Percentiles rank a stretch among this genome's conserved stretches.
Conservation (phyloP, 495 filamentous ascomycete species). For the Cercophora samala region DNA sequence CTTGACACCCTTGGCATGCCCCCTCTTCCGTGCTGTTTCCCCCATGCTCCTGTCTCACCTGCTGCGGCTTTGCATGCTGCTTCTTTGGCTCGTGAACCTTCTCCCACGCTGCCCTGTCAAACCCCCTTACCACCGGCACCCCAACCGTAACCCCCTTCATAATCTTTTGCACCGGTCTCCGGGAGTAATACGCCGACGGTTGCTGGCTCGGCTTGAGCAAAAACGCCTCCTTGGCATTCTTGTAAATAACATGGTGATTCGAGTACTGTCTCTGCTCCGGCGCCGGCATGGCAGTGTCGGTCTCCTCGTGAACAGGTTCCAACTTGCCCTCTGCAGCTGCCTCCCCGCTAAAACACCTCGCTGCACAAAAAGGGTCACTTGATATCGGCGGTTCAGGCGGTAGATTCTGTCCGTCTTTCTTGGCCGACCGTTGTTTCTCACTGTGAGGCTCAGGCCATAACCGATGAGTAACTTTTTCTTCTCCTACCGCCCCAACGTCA, state of each 20-base stretch:
- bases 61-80: constrained; percentile 34
- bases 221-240: constrained; percentile 68
- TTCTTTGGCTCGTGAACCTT: constrained; percentile 54
- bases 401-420: constrained; percentile 34
- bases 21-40: constrained; percentile 34
- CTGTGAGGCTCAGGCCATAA: constrained; percentile 64
- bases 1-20: constrained; percentile 49
- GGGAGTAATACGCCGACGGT: constrained; percentile 74
- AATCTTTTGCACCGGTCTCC: constrained; percentile 77
- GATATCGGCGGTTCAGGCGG: constrained; percentile 48
- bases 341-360: constrained; percentile 53
- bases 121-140: constrained; percentile 82
- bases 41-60: constrained; percentile 17
- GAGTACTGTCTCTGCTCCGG: constrained; percentile 50
- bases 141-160: constrained; percentile 79
- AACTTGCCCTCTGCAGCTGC: constrained; percentile 52
- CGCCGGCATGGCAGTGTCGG: constrained; percentile 32
- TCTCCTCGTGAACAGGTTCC: constrained; percentile 39
- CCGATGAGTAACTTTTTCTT: constrained; percentile 80
- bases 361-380: constrained; percentile 52
- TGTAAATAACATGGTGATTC: constrained; percentile 77
- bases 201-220: constrained; percentile 74
- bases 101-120: constrained; percentile 73
- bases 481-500: constrained; percentile 84
- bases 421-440: constrained; percentile 22